phyloP scores from a whole-genome alignment of 2,329 filamentous ascomycete genomes.

The Lecanicillium sp. region DNA sequence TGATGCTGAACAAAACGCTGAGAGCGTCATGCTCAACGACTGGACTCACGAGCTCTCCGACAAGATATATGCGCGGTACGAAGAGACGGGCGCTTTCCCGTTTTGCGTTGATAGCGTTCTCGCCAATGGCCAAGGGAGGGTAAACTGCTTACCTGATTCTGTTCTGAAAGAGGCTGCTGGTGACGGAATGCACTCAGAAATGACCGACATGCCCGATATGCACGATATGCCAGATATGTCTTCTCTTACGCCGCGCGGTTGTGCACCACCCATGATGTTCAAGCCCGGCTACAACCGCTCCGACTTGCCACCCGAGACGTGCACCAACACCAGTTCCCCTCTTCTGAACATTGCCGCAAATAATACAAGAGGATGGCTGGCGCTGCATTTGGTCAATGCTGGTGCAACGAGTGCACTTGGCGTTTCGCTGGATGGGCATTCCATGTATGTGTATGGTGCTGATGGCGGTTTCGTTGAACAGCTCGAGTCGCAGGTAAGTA shows the following conservation, averaged over 20 bases:
- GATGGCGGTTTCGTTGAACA: constrained; percentile 3
- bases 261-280: constrained; percentile 3
- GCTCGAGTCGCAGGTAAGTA: constrained; percentile 4
- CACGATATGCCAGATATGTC: not conserved
- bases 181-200: no score
- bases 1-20: constrained; percentile 2
- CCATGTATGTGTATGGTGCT: constrained; percentile 6
- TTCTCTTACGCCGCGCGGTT: constrained; percentile 1
- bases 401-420: constrained; percentile 6
- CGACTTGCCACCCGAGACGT: constrained; percentile 4
- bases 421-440: constrained; percentile 7
- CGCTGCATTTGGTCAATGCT: constrained; percentile 7
- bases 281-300: constrained; percentile 4
- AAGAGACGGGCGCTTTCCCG: not conserved
- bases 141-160: constrained; percentile 2
- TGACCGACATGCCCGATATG: no score
- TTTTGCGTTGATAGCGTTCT: constrained; percentile 7
- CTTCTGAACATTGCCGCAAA: constrained; percentile 1
- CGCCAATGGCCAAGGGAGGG: constrained; percentile 3
- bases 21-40: constrained; percentile 6
- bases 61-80: constrained; percentile 2
- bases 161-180: not conserved
- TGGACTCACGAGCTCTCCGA: constrained; percentile 6
- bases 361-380: constrained; percentile 3
- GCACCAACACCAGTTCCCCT: constrained; percentile 3